Base-by-base conservation (phyloP, 495 filamentous ascomycete species). In the Xylaria grammica region DNA sequence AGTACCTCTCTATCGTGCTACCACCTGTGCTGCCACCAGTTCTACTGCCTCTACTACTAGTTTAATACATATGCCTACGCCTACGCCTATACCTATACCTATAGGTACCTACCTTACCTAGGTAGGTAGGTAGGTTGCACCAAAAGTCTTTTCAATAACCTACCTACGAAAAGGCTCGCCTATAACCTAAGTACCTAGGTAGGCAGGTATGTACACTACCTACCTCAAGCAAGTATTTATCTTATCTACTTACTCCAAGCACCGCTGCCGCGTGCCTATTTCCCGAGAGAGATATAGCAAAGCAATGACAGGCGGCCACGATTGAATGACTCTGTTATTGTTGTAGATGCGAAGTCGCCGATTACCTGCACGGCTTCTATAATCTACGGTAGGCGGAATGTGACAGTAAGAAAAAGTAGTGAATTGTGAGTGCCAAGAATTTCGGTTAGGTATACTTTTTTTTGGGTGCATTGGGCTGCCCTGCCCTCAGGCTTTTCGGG, bases 281-380 rank as follows among this genome's bases (percentile, higher is more conserved):
- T 45, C 29, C 34, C 11, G 44, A 55, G 34, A 24, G 29, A 51
- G 24, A 34, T 20, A n/a, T 19, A 29, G 30, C 13, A 29, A 52
- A 30, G 36, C 60, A 62, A 62, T 62, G 22, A 22, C 15, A 55
- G 2, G 50, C 27, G 50, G 61, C 61, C 61, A 63, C 61, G 51
- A 63, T 48, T 49, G 29, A 63, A 55, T 54, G 19, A 53, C 34
- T 52, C 9, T 29, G n/a, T n/a, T n/a, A n/a, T 32, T 27, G 17
- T 46, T 27, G 20, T 62, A 38, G 4, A 22, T 38, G 45, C 58
- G 3, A 51, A 40, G 30, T 38, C 11, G 42, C 42, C 11, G 42
- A 49, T 48, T 59, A 13, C 56, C 26, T 29, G 56, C 44, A 48
- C 40, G 24, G 27, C 42, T 59, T 24, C 34, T 13, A 55, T 15